Base-by-base conservation (phyloP, 441 rosid species). In the Jatropha podagrica region DNA sequence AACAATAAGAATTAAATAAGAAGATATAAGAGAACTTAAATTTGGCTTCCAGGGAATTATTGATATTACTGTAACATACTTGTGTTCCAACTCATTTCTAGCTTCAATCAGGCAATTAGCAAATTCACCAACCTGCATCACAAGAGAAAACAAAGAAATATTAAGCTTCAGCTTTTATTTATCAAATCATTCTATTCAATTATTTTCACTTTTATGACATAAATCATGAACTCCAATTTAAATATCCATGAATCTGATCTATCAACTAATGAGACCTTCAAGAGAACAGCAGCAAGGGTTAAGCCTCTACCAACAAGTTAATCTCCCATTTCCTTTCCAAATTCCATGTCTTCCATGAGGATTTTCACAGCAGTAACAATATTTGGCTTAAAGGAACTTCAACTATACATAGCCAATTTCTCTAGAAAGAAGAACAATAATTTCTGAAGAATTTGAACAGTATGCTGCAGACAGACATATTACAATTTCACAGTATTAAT, bases 31-130 rank as follows among this genome's bases (percentile, higher is more conserved):
- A 54, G 41, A 59, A 3, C 27, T 63, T 9, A 15, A 73, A 38
- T 58, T 59, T 65, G 51, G 65, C 54, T 65, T 72, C 52, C 69
- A 32, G 46, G 51, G 54, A 68, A 73, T 77, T 52, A 52, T 76
- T 23, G 40, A 55, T 56, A 72, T 83, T 93, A 74, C 32, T 40
- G 60, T 61, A 69, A 84, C 95, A 75, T 88, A 92, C 98, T 92
- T 94, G 81, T 88, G 89, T 65, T 90, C 91, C 85, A 94, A 75
- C 83, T 94, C 97, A 74, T 76, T 88, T 81, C 88, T 86, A 59
- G 94, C 93, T 76, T 89, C 89, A 73, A 89, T 83, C 89, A 94
- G 84, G 85, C 97, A 90, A 84, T 89, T 92, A 72, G 94, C 89
- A 83, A 92, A 94, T 62, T 86, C 93, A 42, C 87, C 94, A 72